phyloP scores from a whole-genome alignment of 2,329 filamentous ascomycete genomes.

The Colletotrichum orbiculare region DNA sequence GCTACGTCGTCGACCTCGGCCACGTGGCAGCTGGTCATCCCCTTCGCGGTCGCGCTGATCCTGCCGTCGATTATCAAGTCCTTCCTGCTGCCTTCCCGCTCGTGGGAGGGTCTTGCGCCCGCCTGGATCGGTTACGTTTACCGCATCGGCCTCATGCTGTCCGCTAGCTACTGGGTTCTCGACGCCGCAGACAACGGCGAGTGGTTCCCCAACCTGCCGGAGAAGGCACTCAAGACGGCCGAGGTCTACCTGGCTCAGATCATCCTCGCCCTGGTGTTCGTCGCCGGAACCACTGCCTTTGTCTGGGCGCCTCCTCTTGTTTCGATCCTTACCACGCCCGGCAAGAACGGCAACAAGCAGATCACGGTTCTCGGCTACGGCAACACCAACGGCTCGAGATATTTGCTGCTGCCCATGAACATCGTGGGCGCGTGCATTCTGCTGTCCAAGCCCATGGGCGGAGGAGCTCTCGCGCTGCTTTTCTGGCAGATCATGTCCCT shows the following conservation, averaged over 20 bases:
- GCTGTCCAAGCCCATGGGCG: conserved; percentile 94
- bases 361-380: conserved; percentile 90
- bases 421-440: conserved; percentile 81
- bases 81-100: conserved; percentile 84
- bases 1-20: conserved; percentile 92
- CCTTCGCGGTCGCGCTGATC: conserved; percentile 76
- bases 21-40: conserved; percentile 86
- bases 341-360: conserved; percentile 58
- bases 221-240: conserved; percentile 74
- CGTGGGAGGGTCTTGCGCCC: conserved; percentile 87
- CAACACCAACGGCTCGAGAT: conserved; percentile 92
- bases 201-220: conserved; percentile 74
- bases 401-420: conserved; percentile 84
- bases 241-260: conserved; percentile 84
- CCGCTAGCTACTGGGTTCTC: conserved; percentile 86
- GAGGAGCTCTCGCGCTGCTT: conserved; percentile 83
- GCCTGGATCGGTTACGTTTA: conserved; percentile 87
- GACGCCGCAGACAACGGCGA: conserved; percentile 88
- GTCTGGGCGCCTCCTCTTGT: conserved; percentile 88
- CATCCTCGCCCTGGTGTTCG: conserved; percentile 81
- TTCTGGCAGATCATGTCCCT: conserved; percentile 89
- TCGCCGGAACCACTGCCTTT: conserved; percentile 87
- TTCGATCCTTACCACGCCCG: conserved; percentile 70
- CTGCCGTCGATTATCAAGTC: conserved; percentile 82
- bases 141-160: conserved; percentile 78